These are phyloP conservation scores for Lactarius indigo DNA, from an alignment of 768 basidiomycete genomes.

Conservation along the genomic window DNA sequence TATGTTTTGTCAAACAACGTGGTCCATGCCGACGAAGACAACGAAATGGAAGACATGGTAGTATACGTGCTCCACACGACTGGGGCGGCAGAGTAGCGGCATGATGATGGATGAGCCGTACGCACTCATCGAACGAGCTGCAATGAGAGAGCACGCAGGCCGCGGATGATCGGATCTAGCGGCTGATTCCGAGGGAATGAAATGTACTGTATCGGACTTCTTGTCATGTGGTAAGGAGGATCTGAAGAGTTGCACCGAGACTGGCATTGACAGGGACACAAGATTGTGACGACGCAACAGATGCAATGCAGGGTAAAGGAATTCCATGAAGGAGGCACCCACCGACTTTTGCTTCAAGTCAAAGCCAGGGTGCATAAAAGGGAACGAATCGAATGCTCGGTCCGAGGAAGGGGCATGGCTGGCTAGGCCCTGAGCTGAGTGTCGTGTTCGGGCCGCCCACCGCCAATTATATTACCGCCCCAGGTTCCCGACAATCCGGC, in stretches of 20 bases:
- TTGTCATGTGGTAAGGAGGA: not conserved
- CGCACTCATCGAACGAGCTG: not conserved
- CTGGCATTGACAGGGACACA: not conserved
- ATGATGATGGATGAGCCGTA: not conserved
- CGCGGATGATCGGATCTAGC: slow-evolving; percentile 19
- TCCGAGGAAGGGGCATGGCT: not conserved
- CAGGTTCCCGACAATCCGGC: not conserved
- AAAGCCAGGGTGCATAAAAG: not conserved
- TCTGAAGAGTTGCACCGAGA: not conserved
- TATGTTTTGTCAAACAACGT: slow-evolving; percentile 7
- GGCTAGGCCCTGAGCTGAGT: slow-evolving; percentile 13
- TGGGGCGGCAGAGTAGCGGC: not conserved
- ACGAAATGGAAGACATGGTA: slow-evolving; percentile 12
- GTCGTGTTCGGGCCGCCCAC: slow-evolving; percentile 12
- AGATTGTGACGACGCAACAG: not conserved
- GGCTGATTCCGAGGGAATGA: not conserved
- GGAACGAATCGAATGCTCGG: not conserved
- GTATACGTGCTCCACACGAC: not conserved
- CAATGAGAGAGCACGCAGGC: not conserved
- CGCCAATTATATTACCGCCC: not conserved
- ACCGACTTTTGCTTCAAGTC: not conserved
- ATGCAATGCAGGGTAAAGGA: not conserved
- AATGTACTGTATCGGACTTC: not conserved
- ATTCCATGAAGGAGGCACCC: not conserved
- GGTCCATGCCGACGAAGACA: not conserved